A percentile compares a stretch with the other conserved stretches of the same genome.
phyloP scores from a whole-genome alignment of 441 rosid species.

The Hura crepitans region DNA sequence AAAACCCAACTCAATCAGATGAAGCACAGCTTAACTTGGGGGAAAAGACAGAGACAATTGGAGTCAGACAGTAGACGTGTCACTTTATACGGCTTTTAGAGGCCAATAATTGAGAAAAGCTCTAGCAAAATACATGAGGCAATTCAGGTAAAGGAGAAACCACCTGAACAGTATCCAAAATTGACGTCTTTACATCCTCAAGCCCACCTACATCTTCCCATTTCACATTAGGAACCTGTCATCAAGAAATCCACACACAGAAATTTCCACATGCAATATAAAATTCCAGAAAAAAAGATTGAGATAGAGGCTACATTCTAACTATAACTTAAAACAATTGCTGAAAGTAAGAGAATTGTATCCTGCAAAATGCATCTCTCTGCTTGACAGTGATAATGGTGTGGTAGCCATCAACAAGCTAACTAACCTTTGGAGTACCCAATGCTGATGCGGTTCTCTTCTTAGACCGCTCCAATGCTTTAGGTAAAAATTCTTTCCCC shows the following conservation, averaged over 20 bases:
- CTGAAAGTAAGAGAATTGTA: neutral
- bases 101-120: slow-evolving; percentile 12
- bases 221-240: slow-evolving; percentile 86
- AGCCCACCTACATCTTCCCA: slow-evolving; percentile 99
- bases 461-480: slow-evolving; percentile 82
- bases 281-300: neutral
- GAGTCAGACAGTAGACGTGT: neutral
- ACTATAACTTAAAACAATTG: slow-evolving; percentile 1
- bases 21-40: neutral
- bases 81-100: slow-evolving; percentile 8
- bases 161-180: slow-evolving; percentile 94
- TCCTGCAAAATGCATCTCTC: neutral
- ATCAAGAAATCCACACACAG: slow-evolving; percentile 16
- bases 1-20: slow-evolving; percentile 4
- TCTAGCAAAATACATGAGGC: neutral
- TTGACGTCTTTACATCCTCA: slow-evolving; percentile 89
- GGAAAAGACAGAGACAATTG: neutral
- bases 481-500: slow-evolving; percentile 52
- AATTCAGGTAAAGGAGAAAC: slow-evolving; percentile 17
- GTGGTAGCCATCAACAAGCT: slow-evolving; percentile 1
- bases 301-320: slow-evolving; percentile 6
- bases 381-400: neutral
- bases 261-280: neutral
- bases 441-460: slow-evolving; percentile 88
- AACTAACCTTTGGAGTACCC: slow-evolving; percentile 89